A percentile compares a stretch with the other conserved stretches of the same genome.
Conservation (phyloP, 176 grass and related monocot genomes). For the Puccinellia tenuiflora region DNA sequence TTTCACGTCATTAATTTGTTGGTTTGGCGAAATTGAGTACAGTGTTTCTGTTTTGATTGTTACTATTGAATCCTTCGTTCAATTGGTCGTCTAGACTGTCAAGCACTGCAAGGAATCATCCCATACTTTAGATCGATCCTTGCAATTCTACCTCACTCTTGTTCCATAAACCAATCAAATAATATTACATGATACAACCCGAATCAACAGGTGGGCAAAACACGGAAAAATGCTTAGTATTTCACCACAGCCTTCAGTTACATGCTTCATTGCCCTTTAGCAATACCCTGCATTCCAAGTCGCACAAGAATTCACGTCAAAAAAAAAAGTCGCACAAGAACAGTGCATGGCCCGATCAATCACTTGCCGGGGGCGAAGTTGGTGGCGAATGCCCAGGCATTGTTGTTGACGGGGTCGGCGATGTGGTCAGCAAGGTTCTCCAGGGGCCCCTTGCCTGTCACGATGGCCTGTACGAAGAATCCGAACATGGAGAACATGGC, state of each 20-base stretch:
- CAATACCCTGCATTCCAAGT: not conserved
- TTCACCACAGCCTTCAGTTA: not conserved
- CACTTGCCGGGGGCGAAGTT: no score
- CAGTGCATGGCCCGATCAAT: not conserved
- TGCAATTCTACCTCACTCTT: not conserved
- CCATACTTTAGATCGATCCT: not conserved
- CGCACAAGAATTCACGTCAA: no score
- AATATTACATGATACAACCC: not conserved
- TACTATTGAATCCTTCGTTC: not conserved
- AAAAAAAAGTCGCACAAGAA: not conserved
- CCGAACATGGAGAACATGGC: no score
- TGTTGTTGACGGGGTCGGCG: no score
- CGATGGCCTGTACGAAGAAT: no score
- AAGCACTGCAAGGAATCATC: not conserved
- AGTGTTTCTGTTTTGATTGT: not conserved
- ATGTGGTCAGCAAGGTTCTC: no score
- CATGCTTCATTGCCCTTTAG: not conserved
- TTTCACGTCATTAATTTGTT: not conserved
- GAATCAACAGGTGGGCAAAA: not conserved
- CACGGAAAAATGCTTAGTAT: not conserved
- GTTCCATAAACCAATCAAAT: not conserved
- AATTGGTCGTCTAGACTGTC: not conserved
- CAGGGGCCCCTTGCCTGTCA: no score
- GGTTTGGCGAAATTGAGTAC: not conserved
- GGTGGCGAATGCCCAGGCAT: no score